Conservation (phyloP, 495 filamentous ascomycete species). For the Hyaloscypha finlandica region DNA sequence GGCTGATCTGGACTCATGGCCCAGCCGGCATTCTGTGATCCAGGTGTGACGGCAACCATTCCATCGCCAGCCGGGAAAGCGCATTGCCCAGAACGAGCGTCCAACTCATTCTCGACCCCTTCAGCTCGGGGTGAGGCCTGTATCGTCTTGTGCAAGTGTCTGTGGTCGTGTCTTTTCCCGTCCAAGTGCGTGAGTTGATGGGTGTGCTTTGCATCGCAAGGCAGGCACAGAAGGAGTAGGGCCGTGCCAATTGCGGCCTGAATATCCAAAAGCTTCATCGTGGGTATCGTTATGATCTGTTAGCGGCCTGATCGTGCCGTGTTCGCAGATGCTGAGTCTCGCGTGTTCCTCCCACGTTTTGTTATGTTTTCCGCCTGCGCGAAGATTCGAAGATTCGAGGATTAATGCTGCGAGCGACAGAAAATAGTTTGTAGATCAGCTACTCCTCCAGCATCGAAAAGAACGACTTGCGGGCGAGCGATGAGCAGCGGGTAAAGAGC, state of each 20-base stretch:
- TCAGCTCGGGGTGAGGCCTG: slow-evolving; percentile 27
- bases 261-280: slow-evolving; percentile 52
- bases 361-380: slow-evolving; percentile 4
- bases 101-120: slow-evolving; percentile 20
- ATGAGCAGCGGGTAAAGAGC: slow-evolving; percentile 12
- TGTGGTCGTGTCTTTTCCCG: slow-evolving; percentile 25
- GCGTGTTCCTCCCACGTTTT: neutral
- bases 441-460: slow-evolving; percentile 10
- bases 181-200: slow-evolving; percentile 28
- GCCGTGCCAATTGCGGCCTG: slow-evolving; percentile 51
- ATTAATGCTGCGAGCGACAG: neutral
- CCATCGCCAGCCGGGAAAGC: slow-evolving; percentile 68
- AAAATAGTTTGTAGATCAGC: neutral
- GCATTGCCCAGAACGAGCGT: slow-evolving; percentile 50
- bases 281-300: slow-evolving; percentile 21
- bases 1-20: slow-evolving; percentile 78
- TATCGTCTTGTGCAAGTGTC: slow-evolving; percentile 25
- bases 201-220: slow-evolving; percentile 33
- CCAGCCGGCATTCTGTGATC: slow-evolving; percentile 70
- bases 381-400: neutral
- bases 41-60: slow-evolving; percentile 67
- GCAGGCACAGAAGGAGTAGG: slow-evolving; percentile 42
- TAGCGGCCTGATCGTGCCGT: slow-evolving; percentile 7
- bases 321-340: neutral
- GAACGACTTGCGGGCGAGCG: slow-evolving; percentile 26